Evolutionary conservation across 148 eudicot species (phyloP).

Genomic region (Gaultheria prostrata): DNA sequence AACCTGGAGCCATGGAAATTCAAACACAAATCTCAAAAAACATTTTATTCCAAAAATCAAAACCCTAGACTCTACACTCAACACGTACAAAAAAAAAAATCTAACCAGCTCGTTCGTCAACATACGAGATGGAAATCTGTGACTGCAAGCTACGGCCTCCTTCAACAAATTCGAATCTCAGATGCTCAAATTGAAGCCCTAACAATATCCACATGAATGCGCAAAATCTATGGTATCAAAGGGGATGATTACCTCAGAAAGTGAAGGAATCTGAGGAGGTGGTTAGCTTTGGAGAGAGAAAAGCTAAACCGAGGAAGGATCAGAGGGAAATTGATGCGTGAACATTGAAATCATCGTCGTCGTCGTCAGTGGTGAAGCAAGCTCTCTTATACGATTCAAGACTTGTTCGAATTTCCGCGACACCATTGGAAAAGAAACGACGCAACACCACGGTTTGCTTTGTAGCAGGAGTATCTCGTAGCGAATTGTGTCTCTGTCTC

Average conservation of each 20-base stretch:
- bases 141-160: not conserved
- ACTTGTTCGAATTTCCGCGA: constrained; percentile 21
- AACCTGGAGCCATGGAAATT: not conserved
- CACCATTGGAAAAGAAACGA: constrained; percentile 23
- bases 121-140: not conserved
- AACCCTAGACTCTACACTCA: not conserved
- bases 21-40: not conserved
- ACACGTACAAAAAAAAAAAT: not conserved
- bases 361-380: not conserved
- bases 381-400: constrained; percentile 9
- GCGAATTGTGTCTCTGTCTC: not conserved
- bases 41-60: not conserved
- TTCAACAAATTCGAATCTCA: not conserved
- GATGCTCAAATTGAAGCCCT: not conserved
- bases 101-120: not conserved
- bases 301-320: not conserved
- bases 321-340: not conserved
- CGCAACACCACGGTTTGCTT: not conserved
- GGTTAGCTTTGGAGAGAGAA: not conserved
- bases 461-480: not conserved
- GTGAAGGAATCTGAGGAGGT: not conserved
- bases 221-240: not conserved
- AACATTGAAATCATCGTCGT: not conserved
- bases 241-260: constrained; percentile 2
- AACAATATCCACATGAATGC: not conserved